phyloP scores from a whole-genome alignment of 257 asterid genomes.

The Ophiorrhiza pumila region DNA sequence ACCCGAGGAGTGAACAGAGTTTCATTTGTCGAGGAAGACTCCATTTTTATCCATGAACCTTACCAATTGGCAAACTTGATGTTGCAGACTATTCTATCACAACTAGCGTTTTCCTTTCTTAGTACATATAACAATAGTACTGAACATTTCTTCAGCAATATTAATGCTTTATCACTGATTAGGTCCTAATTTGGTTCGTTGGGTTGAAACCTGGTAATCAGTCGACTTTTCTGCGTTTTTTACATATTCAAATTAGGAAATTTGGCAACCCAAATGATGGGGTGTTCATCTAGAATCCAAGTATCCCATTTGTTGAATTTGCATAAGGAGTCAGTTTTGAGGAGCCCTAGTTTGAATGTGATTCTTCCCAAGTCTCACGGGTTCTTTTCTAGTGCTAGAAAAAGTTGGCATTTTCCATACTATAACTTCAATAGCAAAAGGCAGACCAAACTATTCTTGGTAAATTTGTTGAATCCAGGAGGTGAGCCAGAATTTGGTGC shows the following conservation, averaged over 20 bases:
- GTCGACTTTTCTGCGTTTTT: constrained; percentile 34
- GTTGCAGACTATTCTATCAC: no score
- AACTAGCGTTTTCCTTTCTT: no score
- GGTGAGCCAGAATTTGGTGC: constrained; percentile 37
- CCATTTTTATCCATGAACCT: no score
- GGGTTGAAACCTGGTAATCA: constrained; percentile 24
- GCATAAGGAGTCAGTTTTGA: constrained; percentile 32
- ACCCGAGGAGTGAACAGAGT: no score
- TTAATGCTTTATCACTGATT: constrained; percentile 16
- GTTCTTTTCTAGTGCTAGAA: constrained; percentile 17
- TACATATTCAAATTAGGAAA: not conserved
- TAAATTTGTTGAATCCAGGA: constrained; percentile 40
- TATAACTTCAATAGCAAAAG: constrained; percentile 17
- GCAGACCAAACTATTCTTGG: constrained; percentile 37
- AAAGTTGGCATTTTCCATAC: constrained; percentile 24
- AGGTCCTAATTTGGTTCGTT: not conserved
- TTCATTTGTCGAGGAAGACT: no score
- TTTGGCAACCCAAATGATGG: constrained; percentile 40
- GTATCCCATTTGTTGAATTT: constrained; percentile 36
- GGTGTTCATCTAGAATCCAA: constrained; percentile 51
- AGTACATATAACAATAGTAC: no score
- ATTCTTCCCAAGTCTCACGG: constrained; percentile 20
- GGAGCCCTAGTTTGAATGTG: constrained; percentile 17
- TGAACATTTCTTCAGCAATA: not conserved
- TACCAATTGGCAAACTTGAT: no score